Evolutionary conservation across 306 rosid genomes (phyloP), one percentile per base, ranked within the genome.

Genomic region (Medicago arabica): DNA sequence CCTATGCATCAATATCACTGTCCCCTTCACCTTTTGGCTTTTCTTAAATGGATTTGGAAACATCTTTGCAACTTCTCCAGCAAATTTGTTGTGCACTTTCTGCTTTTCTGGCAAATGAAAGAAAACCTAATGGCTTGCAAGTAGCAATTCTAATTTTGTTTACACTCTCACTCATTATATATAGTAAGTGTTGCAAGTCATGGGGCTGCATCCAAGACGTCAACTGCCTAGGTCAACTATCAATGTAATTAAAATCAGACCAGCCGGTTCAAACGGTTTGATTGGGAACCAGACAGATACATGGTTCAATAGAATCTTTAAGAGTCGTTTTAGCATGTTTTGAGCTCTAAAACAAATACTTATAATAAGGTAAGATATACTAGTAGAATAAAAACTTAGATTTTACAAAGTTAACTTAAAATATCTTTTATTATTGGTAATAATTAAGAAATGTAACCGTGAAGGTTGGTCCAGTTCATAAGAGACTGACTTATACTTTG

Each of bases 61-160:
- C 69, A 63, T 63, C 25, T 38, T 53, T 61, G 72, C 75, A n/a
- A 9, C 51, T 7, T 51, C 58, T 16, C 23, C 19, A 51, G 17
- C 58, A 51, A 9, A 38, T 38, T 15, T 34, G 18, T 14, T 3
- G 6, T 3, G 6, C 31, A 19, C 12, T 15, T 66, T 43, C 4
- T 61, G 23, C 12, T 3, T 21, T 58, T 53, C 38, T 25, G 38
- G 44, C 61, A 28, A 69, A 28, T 31, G 62, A 49, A 2, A 46
- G 8, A 46, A 46, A 12, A 46, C 16, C 8, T 11, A 1, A 6
- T 44, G 50, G n/a, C 50, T 12, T 41, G 49, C 49, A 43, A 34
- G 7, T 34, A 7, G 7, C 49, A n/a, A 6, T 15, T 50, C 8
- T 50, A 10, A 43, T 51, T 51, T 16, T n/a, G 3, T 51, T 51